Base-by-base conservation (phyloP, 106 monocot species). In the Phalaenopsis aphrodite region DNA sequence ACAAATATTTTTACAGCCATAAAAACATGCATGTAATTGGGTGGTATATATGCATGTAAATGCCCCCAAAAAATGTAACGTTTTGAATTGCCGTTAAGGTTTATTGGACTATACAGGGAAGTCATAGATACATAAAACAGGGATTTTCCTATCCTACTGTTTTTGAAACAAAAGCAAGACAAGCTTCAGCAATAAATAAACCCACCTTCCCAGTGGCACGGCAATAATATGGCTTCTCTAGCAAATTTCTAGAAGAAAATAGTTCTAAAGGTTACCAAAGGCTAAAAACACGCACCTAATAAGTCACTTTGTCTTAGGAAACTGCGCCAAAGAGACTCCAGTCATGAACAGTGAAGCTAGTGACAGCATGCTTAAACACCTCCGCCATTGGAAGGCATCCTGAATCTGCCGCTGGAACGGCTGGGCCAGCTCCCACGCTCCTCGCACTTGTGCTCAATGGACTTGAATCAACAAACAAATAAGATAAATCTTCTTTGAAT, bases 371-470 rank as follows among this genome's bases (percentile, higher is more conserved):
- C 55, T 88, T 89, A 82, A 95, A 93, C 79, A 91, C 84, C 79
- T 89, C 93, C 45, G 87, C 61, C 38, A 88, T 79, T 23, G 89
- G 86, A 66, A 95, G 36, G 78, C 83, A 86, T 83, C 93, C 95
- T 24, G 88, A 82, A 61, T 81, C 84, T 15, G 72, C 78, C 47
- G 95, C 93, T 10, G 86, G 91, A 66, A 91, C 75, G 65, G 89
- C 84, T 42, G 78, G 79, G 18, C 95, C 95, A 79, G 93, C 87
- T 81, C 89, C 83, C 75, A 93, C 95, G 10, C 85, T 77, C 79
- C 64, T 81, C 0, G 93, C 89, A 76, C 89, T 93, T 80, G 86
- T 89, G 69, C 93, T 95, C 85, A 95, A 78, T 19, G 90, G 95
- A 72, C 95, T 95, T 3, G 3, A 61, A 87, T 21, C 41, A 52